Base-by-base conservation (phyloP, 352 stramenopile species). In the Phytopythium chamaehyphon region DNA sequence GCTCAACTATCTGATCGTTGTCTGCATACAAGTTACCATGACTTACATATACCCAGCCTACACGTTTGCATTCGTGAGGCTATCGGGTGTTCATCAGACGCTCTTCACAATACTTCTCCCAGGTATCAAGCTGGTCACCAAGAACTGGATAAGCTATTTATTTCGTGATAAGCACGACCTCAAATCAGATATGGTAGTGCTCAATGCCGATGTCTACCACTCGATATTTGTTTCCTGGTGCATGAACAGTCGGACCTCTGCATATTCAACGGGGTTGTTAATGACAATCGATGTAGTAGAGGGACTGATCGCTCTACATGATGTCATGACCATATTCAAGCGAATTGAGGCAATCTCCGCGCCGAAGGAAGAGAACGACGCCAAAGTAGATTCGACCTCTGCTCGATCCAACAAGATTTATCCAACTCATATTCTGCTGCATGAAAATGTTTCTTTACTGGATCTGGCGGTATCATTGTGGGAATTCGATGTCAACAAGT, bases 1-100 rank as follows among this genome's bases (percentile, higher is more conserved):
- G 8, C 16, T 48, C 0, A 57, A 57, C n/a, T 71, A 68, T 26
- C 21, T 69, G 15, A 26, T 62, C 2, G 61, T 78, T 0, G 72
- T 82, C 22, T 19, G 51, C 15, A 53, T 47, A 2, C 66, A 86
- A 56, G 50, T 81, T 1, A 44, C 52, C 6, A 42, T 79, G 35
- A 78, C 54, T 0, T 54, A 64, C 22, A 39, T 73, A 5, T 70
- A 70, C 38, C 57, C 64, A 21, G 35, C 51, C 2, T 69, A 59
- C 51, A 55, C 57, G 3, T 66, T 61, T 16, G 46, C 53, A 15
- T 66, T 70, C 40, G 35, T 55, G 38, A 49, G 24, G 3, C 31
- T 66, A 5, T 16, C 8, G 8, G 31, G 51, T 0, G 24, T 23
- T 2, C 21, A 14, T 19, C 60, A 69, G 45, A 56, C 51, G 0